phyloP scores from a whole-genome alignment of 192 early-diverging fungal genomes.

The Mortierella antarctica region DNA sequence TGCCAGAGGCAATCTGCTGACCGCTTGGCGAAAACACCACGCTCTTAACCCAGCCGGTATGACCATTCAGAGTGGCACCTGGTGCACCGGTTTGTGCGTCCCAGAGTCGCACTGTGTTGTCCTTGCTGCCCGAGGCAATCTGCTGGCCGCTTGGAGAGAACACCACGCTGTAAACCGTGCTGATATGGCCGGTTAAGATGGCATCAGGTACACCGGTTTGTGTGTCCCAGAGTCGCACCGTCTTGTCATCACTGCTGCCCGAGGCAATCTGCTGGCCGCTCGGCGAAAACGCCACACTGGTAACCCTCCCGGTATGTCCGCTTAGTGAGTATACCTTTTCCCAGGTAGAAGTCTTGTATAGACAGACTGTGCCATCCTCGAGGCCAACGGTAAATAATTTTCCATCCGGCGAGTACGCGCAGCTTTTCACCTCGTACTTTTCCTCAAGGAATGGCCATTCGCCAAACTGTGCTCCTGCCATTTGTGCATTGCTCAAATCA shows the following conservation, averaged over 20 bases:
- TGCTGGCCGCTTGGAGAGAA: not conserved
- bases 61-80: not conserved
- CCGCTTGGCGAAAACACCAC: not conserved
- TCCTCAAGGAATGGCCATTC: not conserved
- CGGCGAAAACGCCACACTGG: not conserved
- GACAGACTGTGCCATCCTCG: not conserved
- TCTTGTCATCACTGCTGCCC: not conserved
- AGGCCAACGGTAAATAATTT: not conserved
- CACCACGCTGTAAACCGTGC: not conserved
- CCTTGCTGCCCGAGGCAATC: not conserved
- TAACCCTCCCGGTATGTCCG: not conserved
- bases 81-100: not conserved
- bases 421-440: not conserved
- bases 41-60: not conserved
- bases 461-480: not conserved
- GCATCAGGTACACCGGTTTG: not conserved
- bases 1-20: not conserved
- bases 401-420: not conserved
- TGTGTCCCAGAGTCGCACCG: not conserved
- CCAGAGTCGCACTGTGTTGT: not conserved
- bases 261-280: not conserved
- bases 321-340: not conserved
- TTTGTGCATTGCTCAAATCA: not conserved
- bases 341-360: not conserved
- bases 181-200: not conserved